Percentiles rank a stretch among this genome's conserved stretches.
These are phyloP conservation scores for Zoysia japonica DNA, from an alignment of 176 grass and related monocot genomes.

Conservation along the genomic window DNA sequence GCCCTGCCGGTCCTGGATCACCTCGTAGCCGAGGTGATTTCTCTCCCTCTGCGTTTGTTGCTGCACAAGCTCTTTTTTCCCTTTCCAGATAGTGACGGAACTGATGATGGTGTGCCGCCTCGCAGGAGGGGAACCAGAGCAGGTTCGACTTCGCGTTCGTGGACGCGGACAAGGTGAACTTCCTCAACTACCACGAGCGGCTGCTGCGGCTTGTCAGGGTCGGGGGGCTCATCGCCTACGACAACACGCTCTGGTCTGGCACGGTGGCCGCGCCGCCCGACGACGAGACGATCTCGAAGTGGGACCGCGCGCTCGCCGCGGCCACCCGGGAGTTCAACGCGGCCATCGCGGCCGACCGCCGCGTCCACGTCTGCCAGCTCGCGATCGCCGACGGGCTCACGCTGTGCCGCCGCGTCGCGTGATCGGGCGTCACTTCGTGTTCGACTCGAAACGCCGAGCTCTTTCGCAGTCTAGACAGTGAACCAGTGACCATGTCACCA, in stretches of 20 bases:
- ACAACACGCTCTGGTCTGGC: conserved; percentile 63
- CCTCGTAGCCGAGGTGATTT: conserved; percentile 42
- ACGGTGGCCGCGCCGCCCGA: conserved; percentile 20
- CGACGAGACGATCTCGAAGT: conserved; percentile 29
- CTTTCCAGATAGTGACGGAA: background rate
- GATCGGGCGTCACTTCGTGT: background rate
- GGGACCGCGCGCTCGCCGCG: conserved; percentile 18
- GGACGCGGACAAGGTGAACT: conserved; percentile 73
- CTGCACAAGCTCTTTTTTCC: too few relatives aligned
- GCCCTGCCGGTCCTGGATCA: conserved; percentile 51
- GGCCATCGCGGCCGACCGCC: conserved; percentile 44
- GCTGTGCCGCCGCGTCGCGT: conserved; percentile 55
- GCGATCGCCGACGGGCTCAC: conserved; percentile 66
- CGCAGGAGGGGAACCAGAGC: conserved; percentile 46
- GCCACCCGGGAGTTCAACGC: conserved; percentile 47
- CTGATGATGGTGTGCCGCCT: background rate
- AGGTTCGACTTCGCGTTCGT: conserved; percentile 73
- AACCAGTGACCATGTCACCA: background rate
- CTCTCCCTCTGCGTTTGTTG: too few relatives aligned
- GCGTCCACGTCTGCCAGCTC: conserved; percentile 61
- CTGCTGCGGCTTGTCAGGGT: conserved; percentile 55
- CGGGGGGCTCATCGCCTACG: conserved; percentile 60
- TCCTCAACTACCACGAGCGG: conserved; percentile 59
- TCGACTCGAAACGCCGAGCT: background rate
- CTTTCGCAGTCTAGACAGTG: background rate